Conservation (phyloP, 1,284 basidiomycete genomes). For the Cryptococcus maquisensis region DNA sequence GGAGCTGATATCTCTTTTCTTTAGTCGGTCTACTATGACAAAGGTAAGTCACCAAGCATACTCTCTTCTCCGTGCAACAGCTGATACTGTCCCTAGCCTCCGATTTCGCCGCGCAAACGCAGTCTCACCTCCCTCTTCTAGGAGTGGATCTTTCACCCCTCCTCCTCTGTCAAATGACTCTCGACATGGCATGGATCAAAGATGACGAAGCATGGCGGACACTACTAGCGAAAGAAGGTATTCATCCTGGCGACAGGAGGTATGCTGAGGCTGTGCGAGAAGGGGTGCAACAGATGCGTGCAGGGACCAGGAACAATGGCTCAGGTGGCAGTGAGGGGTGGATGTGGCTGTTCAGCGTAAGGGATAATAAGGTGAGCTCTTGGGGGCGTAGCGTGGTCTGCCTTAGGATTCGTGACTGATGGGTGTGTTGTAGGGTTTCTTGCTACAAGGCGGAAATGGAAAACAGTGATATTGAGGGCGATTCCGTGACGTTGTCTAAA, state of each 20-base stretch:
- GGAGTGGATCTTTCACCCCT: slow-evolving; percentile 39
- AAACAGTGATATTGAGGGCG: not conserved
- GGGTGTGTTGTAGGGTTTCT: slow-evolving; percentile 14
- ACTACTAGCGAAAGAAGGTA: slow-evolving; percentile 15
- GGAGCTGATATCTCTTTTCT: not conserved
- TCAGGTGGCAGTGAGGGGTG: slow-evolving; percentile 3
- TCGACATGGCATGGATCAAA: slow-evolving; percentile 36
- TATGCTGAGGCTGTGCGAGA: slow-evolving; percentile 35
- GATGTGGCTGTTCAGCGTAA: slow-evolving; percentile 59
- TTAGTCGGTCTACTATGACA: slow-evolving; percentile 44
- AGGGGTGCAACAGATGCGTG: slow-evolving; percentile 18
- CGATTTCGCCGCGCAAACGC: slow-evolving; percentile 35
- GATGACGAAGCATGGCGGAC: slow-evolving; percentile 44
- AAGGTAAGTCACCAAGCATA: slow-evolving; percentile 17
- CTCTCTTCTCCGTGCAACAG: not conserved
- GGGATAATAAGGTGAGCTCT: slow-evolving; percentile 36
- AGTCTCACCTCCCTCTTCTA: slow-evolving; percentile 37
- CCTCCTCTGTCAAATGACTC: slow-evolving; percentile 32
- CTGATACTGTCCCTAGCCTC: slow-evolving; percentile 15
- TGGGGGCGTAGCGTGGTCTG: not conserved
- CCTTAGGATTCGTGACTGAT: not conserved
- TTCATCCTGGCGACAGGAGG: slow-evolving; percentile 24
- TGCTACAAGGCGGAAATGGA: slow-evolving; percentile 14
- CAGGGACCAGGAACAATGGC: not conserved
- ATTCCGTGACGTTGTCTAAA: no score